Evolutionary conservation across 306 rosid species (phyloP).

Genomic region (Inga leiocalycina): DNA sequence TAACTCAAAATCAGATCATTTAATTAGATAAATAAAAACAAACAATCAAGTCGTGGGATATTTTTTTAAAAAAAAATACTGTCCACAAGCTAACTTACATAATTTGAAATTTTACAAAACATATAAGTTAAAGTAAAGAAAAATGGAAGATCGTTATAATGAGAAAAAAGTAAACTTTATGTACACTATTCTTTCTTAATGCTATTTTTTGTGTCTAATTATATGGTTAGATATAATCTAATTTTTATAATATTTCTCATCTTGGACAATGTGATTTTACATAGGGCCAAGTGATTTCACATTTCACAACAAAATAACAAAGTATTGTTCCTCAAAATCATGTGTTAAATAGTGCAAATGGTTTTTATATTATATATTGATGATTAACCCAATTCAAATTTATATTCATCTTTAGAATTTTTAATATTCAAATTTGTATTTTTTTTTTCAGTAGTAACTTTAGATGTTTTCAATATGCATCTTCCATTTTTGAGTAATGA

Average conservation of each 20-base stretch:
- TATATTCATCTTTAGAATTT: too few relatives aligned
- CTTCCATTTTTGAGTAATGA: too few relatives aligned
- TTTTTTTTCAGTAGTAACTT: too few relatives aligned
- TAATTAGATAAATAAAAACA: too few relatives aligned
- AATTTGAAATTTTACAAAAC: background rate
- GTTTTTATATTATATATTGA: too few relatives aligned
- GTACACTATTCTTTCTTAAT: background rate
- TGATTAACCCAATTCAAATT: too few relatives aligned
- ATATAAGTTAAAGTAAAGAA: too few relatives aligned
- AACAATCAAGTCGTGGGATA: too few relatives aligned
- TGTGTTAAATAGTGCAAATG: background rate
- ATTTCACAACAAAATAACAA: background rate
- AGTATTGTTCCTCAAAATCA: background rate
- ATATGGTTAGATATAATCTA: background rate
- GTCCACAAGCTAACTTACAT: background rate
- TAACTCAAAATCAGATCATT: background rate
- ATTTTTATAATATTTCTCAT: background rate
- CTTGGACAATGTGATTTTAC: background rate
- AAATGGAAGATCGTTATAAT: background rate
- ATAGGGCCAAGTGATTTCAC: background rate
- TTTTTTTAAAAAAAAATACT: too few relatives aligned
- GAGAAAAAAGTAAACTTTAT: background rate
- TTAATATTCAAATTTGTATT: too few relatives aligned
- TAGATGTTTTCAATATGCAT: too few relatives aligned
- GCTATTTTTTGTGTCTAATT: background rate